A percentile compares a stretch with the other conserved stretches of the same genome.
Evolutionary conservation across 352 stramenopile genomes (phyloP).

Genomic region (Phytophthora multivora): DNA sequence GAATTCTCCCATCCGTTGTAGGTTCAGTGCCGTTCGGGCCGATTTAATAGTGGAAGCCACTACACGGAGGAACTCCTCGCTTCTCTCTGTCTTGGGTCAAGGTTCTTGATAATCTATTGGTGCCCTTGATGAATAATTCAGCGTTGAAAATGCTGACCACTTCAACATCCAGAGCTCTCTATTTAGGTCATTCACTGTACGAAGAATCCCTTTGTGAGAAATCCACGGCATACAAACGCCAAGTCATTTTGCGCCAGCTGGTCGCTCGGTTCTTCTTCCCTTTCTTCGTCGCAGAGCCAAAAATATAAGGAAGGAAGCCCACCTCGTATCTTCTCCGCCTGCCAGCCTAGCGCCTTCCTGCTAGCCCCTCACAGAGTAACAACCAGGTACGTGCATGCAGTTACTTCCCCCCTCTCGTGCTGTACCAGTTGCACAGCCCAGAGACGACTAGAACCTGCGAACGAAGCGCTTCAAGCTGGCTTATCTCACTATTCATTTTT

Average conservation of each 20-base stretch:
- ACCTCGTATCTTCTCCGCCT: neutral
- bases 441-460: neutral
- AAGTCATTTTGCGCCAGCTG: conserved; percentile 15
- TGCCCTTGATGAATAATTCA: no score
- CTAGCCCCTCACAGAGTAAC: neutral
- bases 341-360: conserved; percentile 8
- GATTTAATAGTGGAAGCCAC: neutral
- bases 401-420: neutral
- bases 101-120: neutral
- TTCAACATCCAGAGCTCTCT: neutral
- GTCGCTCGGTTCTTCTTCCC: conserved; percentile 20
- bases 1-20: no score
- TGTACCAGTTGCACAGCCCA: neutral
- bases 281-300: conserved; percentile 34
- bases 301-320: conserved; percentile 13
- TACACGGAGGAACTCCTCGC: neutral
- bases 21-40: no score
- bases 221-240: conserved; percentile 18
- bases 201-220: conserved; percentile 1
- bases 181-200: conserved; percentile 1
- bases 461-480: conserved; percentile 3
- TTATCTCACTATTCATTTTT: neutral
- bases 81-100: neutral
- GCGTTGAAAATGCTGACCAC: no score
- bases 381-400: conserved; percentile 21